Evolutionary conservation across 2,329 filamentous ascomycete species (phyloP).

Genomic region (Zasmidium cellare): DNA sequence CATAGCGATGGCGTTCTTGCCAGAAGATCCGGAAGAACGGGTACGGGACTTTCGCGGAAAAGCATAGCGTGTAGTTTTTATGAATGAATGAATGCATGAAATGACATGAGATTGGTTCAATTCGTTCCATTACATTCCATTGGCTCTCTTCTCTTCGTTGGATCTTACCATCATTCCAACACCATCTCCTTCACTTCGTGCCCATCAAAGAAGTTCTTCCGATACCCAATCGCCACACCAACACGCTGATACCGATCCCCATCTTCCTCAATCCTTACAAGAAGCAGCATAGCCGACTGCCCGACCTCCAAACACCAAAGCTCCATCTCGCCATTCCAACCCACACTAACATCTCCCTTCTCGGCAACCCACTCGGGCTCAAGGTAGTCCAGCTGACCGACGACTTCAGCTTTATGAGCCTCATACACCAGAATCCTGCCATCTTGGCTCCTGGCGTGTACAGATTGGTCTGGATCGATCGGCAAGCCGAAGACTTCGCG

Average conservation of each 20-base stretch:
- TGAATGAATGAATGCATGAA: no score
- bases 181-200: background rate
- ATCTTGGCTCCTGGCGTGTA: background rate
- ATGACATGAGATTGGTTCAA: no score
- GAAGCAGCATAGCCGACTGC: conserved; percentile 1
- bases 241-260: background rate
- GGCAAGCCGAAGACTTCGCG: background rate
- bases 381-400: conserved; percentile 3
- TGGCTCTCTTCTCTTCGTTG: no score
- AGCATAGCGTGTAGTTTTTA: background rate
- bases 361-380: background rate
- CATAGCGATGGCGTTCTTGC: conserved; percentile 1
- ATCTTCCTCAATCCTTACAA: background rate
- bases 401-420: background rate
- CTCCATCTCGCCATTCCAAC: background rate
- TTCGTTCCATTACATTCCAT: no score
- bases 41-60: background rate
- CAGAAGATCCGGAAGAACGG: background rate
- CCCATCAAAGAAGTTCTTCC: conserved; percentile 4
- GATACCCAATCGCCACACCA: background rate
- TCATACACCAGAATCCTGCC: background rate
- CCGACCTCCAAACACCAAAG: background rate
- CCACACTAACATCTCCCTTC: background rate
- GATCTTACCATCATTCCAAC: background rate
- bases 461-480: background rate